Conservation (phyloP, 1,284 basidiomycete species). For the Rhodotorula sp. region DNA sequence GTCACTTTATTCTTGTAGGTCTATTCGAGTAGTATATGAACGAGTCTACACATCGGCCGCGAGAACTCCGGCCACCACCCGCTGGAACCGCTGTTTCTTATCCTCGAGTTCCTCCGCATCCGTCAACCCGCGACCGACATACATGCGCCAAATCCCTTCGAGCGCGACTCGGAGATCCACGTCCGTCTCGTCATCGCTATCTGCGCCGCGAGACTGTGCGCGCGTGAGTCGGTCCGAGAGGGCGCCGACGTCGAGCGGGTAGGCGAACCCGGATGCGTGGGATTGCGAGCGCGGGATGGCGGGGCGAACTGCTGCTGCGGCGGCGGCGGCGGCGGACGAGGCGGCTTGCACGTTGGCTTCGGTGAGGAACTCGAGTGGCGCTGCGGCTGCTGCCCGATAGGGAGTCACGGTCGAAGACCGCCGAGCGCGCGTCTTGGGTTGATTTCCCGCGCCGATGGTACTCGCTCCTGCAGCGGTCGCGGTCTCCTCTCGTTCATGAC, state of each 20-base stretch:
- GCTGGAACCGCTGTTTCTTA: not conserved
- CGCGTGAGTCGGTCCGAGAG: not conserved
- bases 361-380: not conserved
- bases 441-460: not conserved
- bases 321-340: not conserved
- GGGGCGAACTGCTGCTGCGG: not conserved
- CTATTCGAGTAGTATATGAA: not conserved
- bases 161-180: not conserved
- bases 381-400: too few species aligned
- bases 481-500: not conserved
- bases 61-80: not conserved
- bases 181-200: conserved; percentile 1
- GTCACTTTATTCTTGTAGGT: too few species aligned
- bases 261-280: too few species aligned
- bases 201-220: not conserved
- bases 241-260: conserved; percentile 4
- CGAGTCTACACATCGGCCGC: not conserved
- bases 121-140: not conserved
- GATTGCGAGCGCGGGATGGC: too few species aligned
- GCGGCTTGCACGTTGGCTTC: not conserved
- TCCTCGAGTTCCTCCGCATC: not conserved
- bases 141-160: conserved; percentile 1
- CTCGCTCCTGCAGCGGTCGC: not conserved
- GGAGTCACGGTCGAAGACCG: not conserved
- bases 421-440: not conserved